Conservation (phyloP, 768 basidiomycete genomes). For the Lactarius hengduanensis region DNA sequence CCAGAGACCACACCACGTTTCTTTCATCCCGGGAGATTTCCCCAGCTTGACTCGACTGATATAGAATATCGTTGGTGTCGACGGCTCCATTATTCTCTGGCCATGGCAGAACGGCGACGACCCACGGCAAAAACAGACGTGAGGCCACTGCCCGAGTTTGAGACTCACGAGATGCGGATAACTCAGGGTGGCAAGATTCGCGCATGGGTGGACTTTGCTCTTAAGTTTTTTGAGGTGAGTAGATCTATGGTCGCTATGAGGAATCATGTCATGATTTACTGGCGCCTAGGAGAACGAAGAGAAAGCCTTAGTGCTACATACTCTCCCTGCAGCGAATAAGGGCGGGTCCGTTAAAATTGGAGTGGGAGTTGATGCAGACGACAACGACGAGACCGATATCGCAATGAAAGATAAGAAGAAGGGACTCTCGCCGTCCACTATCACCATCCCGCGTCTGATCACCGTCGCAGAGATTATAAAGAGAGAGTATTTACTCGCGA, state of each 20-base stretch:
- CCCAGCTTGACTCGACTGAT: not conserved
- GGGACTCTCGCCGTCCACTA: constrained; percentile 39
- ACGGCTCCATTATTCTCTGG: not conserved
- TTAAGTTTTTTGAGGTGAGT: constrained; percentile 40
- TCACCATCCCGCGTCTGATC: constrained; percentile 60
- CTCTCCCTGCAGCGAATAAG: constrained; percentile 44
- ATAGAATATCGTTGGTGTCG: not conserved
- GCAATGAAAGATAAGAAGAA: constrained; percentile 18
- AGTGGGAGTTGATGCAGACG: constrained; percentile 12
- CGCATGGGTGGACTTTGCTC: constrained; percentile 39
- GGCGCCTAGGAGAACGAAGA: constrained; percentile 45
- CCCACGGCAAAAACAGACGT: not conserved
- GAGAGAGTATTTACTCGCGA: constrained; percentile 64
- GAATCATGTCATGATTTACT: not conserved
- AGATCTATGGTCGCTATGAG: not conserved
- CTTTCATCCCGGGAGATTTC: not conserved
- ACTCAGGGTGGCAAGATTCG: constrained; percentile 39
- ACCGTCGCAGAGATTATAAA: constrained; percentile 84
- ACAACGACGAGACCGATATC: constrained; percentile 1
- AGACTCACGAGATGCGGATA: constrained; percentile 38
- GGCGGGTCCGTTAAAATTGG: not conserved
- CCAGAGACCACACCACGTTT: not conserved
- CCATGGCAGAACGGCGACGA: constrained; percentile 6
- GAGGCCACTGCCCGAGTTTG: not conserved
- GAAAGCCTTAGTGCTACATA: constrained; percentile 56